Evolutionary conservation across 768 basidiomycete species (phyloP).

Genomic region (Kwoniella botswanensis): DNA sequence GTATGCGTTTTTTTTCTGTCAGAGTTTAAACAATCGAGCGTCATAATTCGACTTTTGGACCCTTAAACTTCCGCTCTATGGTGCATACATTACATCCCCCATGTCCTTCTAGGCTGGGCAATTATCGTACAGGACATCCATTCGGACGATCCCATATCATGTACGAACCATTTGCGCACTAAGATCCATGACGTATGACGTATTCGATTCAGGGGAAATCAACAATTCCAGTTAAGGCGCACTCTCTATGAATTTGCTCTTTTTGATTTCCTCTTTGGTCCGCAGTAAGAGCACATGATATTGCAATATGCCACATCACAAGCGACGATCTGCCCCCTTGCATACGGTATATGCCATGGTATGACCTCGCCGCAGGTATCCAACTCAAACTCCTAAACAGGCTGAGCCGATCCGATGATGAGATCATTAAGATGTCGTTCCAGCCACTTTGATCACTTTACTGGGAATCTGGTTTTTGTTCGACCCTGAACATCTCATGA

Average conservation of each 20-base stretch:
- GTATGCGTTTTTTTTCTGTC: neutral
- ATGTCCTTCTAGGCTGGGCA: neutral
- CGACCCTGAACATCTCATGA: slow-evolving; percentile 4
- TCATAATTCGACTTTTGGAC: slow-evolving; percentile 11
- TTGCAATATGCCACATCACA: neutral
- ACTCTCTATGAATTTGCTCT: neutral
- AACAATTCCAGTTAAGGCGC: neutral
- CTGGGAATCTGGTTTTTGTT: neutral
- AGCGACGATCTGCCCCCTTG: no score
- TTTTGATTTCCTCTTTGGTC: neutral
- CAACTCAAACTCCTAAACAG: neutral
- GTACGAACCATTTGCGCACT: neutral
- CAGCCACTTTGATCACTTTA: neutral
- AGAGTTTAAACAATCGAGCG: neutral
- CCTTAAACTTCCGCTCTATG: neutral
- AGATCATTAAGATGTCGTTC: neutral
- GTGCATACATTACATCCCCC: neutral
- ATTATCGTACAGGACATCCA: neutral
- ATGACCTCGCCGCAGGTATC: neutral
- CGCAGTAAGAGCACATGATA: neutral
- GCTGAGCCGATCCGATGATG: slow-evolving; percentile 1
- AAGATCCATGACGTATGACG: slow-evolving; percentile 13
- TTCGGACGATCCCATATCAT: neutral
- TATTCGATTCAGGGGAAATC: slow-evolving; percentile 16
- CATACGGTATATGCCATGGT: neutral